Evolutionary conservation across 169 alveolate genomes (phyloP), one percentile per base, ranked within the genome.

Genomic region (Neospora caninum): DNA sequence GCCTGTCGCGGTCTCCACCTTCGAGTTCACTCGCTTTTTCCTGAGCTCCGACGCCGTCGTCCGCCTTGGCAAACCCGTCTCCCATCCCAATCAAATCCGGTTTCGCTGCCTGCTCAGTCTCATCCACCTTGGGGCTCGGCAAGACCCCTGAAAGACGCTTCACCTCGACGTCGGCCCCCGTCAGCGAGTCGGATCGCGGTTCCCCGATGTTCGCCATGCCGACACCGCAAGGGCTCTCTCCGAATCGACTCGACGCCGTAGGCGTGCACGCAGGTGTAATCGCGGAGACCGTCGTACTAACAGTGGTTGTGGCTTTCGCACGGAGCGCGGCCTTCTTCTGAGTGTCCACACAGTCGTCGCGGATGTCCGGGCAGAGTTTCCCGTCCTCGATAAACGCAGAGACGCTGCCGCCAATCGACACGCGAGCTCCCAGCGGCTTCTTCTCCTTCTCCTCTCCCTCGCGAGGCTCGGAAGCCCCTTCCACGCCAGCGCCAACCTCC

Each of bases 271-370:
- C 43, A 20, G 86, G 86, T 13, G 86, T 78, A 36, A 78, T 20
- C 43, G 45, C 49, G 31, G 86, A 78, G 27, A n/a, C 86, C 41
- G 86, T 78, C 86, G 86, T 78, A n/a, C 86, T 78, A n/a, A 78
- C n/a, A 20, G 86, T 78, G 1, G 49, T 78, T 43, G 86, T 78
- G 22, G 86, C 86, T 38, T 78, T 18, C 45, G 86, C 86, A n/a
- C 86, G 86, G 29, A 78, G 86, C 4, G 29, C 49, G 1, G 43
- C 4, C n/a, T 64, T 78, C 45, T 78, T 78, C 49, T 78, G 86
- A n/a, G 9, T 38, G n/a, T 16, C 43, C 45, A 16, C 45, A 43
- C 86, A 38, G 9, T 69, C 82, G 18, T 69, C 82, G 82, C 82
- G 58, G 58, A 49, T 49, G 58, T 49, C 58, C 13, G 13, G 58